These are phyloP conservation scores for Kodamaea suecica DNA, from an alignment of 1,139 yeast species.

Conservation along the genomic window DNA sequence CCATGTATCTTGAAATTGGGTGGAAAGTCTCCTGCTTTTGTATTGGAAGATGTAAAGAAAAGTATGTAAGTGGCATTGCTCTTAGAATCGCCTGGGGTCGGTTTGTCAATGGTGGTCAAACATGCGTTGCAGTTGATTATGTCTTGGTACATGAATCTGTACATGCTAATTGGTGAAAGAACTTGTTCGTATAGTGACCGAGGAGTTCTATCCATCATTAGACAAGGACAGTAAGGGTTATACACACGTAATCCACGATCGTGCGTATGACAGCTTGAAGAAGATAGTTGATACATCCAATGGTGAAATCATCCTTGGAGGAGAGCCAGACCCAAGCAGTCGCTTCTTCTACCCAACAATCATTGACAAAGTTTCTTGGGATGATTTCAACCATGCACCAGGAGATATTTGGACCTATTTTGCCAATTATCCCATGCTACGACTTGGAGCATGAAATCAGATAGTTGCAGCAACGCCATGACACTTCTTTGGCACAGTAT, in stretches of 20 bases:
- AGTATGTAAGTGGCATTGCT: slow-evolving; percentile 51
- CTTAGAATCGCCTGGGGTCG: slow-evolving; percentile 76
- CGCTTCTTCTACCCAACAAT: slow-evolving; percentile 75
- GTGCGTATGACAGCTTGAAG: slow-evolving; percentile 53
- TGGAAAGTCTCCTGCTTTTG: slow-evolving; percentile 82
- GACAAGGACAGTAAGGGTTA: slow-evolving; percentile 30
- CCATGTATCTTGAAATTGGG: slow-evolving; percentile 85
- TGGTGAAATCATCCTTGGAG: slow-evolving; percentile 62
- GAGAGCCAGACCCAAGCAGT: slow-evolving; percentile 40
- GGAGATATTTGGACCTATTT: slow-evolving; percentile 83
- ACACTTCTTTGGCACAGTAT: slow-evolving; percentile 87
- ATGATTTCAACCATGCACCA: slow-evolving; percentile 70
- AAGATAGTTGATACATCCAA: slow-evolving; percentile 48
- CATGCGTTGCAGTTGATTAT: slow-evolving; percentile 89
- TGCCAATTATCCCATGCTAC: slow-evolving; percentile 65
- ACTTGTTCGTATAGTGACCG: slow-evolving; percentile 41
- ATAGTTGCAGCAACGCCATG: slow-evolving; percentile 52
- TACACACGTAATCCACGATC: slow-evolving; percentile 63
- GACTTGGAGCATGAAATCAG: slow-evolving; percentile 48
- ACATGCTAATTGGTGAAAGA: slow-evolving; percentile 38
- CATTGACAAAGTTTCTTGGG: slow-evolving; percentile 52
- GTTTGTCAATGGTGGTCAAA: slow-evolving; percentile 82
- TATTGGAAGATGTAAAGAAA: slow-evolving; percentile 51
- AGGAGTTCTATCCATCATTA: slow-evolving; percentile 45
- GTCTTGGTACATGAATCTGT: slow-evolving; percentile 59